Evolutionary conservation across 2,329 filamentous ascomycete genomes (phyloP).

Genomic region (Akanthomyces uredinophilus): DNA sequence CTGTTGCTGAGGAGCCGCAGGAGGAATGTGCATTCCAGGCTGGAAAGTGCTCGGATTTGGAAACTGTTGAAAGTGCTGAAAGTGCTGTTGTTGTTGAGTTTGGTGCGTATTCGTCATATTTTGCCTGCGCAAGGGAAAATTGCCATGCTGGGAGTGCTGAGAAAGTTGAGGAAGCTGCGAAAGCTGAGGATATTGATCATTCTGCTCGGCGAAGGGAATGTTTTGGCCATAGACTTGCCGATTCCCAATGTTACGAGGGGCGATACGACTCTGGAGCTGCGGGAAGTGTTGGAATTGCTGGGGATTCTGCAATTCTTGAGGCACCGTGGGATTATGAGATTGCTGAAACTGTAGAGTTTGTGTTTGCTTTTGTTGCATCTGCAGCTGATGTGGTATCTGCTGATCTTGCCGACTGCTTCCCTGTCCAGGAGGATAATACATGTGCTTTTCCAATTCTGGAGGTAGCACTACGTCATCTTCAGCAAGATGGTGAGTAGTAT

Average conservation of each 20-base stretch:
- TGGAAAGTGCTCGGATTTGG: not conserved
- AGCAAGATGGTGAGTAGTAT: not conserved
- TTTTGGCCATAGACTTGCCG: not conserved
- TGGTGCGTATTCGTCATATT: not conserved
- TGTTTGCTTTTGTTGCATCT: not conserved
- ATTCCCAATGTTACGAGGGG: not conserved
- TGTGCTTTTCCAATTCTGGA: not conserved
- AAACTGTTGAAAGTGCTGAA: not conserved
- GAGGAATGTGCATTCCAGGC: not conserved
- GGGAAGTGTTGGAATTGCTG: not conserved
- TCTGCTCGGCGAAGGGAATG: not conserved
- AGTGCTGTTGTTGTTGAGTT: not conserved
- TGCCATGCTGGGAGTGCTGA: not conserved
- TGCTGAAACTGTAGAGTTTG: not conserved
- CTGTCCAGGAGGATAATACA: slow-evolving; percentile 1
- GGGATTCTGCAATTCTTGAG: not conserved
- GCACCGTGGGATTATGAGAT: not conserved
- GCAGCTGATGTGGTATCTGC: not conserved
- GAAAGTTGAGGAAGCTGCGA: not conserved
- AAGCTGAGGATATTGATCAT: not conserved
- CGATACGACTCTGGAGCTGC: not conserved
- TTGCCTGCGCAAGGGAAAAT: not conserved
- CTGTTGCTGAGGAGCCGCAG: not conserved
- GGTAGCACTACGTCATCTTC: not conserved
- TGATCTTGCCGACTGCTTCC: not conserved